Base-by-base conservation (phyloP, 805 yeast genomes). In the Candida michaelii region DNA sequence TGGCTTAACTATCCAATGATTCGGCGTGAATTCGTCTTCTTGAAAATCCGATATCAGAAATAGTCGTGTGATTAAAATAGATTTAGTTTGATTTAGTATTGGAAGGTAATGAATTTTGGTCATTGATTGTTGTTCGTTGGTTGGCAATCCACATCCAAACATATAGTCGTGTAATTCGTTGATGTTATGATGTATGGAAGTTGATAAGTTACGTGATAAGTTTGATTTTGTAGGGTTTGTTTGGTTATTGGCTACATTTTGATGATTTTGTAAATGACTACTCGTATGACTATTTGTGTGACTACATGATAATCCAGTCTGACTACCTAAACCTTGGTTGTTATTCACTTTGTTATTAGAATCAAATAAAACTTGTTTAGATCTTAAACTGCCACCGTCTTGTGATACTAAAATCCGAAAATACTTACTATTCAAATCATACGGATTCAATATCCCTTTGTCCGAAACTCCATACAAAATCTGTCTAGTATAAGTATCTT, bases 111-210 rank as follows among this genome's bases (percentile, higher is more conserved):
- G 82, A 2, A 77, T 52, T 46, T 78, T 78, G 4, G 78, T 73
- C 10, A 70, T 56, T 16, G 67, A 56, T 14, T 63, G 62, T 13
- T 64, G 56, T 42, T 77, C 80, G 44, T 66, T 74, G 6, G 74
- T 60, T 7, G 79, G 77, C 24, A 78, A 59, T 0, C 83, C 82
- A 39, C 76, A 72, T 10, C 83, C 83, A 56, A 77, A 78, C 76
- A 78, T 75, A 49, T 69, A 74, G 43, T 73, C 74, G 19, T 74
- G 68, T 15, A 78, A 50, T 45, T 78, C 82, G 42, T 59, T 61
- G 16, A 63, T 48, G 13, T 71, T 64, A 47, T 77, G 80, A 41
- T 66, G 62, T 2, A 60, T 30, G 38, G 61, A 58, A 12, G 69
- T 55, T 27, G 63, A 57, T 30, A 65, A 50, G 10, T 47, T 48